Percentiles rank a stretch among this genome's conserved stretches.
Conservation (phyloP, 2,329 filamentous ascomycete genomes). For the Pseudogymnoascus sp. region DNA sequence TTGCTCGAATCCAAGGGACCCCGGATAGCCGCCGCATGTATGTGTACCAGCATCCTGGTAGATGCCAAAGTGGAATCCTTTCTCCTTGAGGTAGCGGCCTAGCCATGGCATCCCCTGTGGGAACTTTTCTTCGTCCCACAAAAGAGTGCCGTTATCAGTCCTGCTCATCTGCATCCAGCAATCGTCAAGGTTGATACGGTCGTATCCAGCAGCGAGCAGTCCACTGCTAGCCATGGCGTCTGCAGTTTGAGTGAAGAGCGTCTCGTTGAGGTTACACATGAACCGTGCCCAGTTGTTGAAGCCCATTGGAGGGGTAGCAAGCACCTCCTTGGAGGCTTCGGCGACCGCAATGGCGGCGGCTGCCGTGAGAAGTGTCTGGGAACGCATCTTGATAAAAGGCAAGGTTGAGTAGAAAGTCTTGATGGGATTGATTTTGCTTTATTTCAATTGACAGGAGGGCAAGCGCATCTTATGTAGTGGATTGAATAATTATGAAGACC, state of each 20-base stretch:
- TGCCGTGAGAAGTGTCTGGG: not conserved
- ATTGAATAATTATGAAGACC: not conserved
- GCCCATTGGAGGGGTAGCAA: constrained; percentile 36
- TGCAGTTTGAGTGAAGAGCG: constrained; percentile 37
- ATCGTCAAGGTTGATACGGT: constrained; percentile 52
- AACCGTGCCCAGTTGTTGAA: constrained; percentile 45
- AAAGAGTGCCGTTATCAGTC: constrained; percentile 33
- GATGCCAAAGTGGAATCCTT: constrained; percentile 49
- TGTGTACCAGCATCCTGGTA: constrained; percentile 46
- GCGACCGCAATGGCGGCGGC: not conserved
- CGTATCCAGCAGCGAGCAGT: constrained; percentile 39
- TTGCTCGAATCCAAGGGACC: constrained; percentile 46
- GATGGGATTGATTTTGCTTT: not conserved
- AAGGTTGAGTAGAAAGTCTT: not conserved
- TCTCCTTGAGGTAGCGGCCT: constrained; percentile 43
- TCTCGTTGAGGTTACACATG: constrained; percentile 38
- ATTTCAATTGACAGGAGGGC: not conserved
- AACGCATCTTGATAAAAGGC: not conserved
- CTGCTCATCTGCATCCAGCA: constrained; percentile 46
- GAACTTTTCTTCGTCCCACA: constrained; percentile 42
- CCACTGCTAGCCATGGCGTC: constrained; percentile 36
- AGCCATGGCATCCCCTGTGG: constrained; percentile 48
- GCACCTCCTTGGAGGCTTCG: constrained; percentile 12
- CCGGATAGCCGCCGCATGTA: constrained; percentile 47
- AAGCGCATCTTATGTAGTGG: not conserved